Percentiles rank a stretch among this genome's conserved stretches.
These are phyloP conservation scores for Penicilliopsis zonata DNA, from an alignment of 495 filamentous ascomycete species.

Conservation along the genomic window DNA sequence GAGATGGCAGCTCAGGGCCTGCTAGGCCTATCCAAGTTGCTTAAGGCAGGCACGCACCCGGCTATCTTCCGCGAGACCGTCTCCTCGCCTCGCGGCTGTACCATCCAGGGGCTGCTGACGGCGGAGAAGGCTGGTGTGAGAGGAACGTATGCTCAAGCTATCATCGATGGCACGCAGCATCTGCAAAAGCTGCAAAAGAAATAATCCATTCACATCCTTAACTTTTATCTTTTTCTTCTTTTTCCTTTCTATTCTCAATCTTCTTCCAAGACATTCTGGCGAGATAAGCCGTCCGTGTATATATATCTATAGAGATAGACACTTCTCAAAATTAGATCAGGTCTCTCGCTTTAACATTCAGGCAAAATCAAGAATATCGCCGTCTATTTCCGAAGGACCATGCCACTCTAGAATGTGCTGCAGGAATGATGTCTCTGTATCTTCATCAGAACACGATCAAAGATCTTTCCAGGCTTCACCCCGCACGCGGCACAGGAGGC, in stretches of 20 bases:
- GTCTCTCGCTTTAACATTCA: too few relatives aligned
- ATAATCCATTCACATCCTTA: neutral
- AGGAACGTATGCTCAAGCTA: slow-evolving; percentile 9
- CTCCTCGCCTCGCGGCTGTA: slow-evolving; percentile 24
- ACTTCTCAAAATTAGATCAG: too few relatives aligned
- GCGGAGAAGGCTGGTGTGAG: slow-evolving; percentile 21
- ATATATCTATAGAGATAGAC: too few relatives aligned
- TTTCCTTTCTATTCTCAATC: neutral
- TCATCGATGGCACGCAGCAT: slow-evolving; percentile 9
- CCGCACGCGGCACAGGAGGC: too few relatives aligned
- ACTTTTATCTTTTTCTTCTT: neutral
- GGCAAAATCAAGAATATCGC: too few relatives aligned
- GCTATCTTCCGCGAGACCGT: slow-evolving; percentile 22
- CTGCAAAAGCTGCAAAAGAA: slow-evolving; percentile 1
- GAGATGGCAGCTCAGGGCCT: slow-evolving; percentile 20
- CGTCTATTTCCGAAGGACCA: too few relatives aligned
- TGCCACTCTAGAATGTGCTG: too few relatives aligned
- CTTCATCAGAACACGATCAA: too few relatives aligned
- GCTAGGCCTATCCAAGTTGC: slow-evolving; percentile 17
- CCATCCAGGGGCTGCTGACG: slow-evolving; percentile 19
- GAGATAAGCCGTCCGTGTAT: neutral
- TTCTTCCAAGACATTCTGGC: neutral
- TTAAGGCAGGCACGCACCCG: slow-evolving; percentile 21
- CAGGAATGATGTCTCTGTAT: too few relatives aligned
- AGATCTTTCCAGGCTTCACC: too few relatives aligned